phyloP scores from a whole-genome alignment of 139 green algal species.

The Limnomonas spitsbergensis region DNA sequence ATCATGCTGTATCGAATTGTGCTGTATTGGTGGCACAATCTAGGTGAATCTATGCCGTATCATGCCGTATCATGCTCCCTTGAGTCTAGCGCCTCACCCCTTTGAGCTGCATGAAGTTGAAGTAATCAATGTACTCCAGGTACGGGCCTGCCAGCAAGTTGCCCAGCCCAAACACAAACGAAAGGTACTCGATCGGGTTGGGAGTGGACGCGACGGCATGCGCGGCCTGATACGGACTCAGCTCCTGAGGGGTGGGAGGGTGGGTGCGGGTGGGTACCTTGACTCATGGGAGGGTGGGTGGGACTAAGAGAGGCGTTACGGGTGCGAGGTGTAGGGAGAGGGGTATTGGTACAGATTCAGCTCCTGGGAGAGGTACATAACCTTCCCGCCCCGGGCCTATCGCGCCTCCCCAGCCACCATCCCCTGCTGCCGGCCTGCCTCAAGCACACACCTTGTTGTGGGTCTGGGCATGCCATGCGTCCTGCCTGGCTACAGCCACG shows the following conservation, averaged over 20 bases:
- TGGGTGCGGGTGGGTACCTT: background rate
- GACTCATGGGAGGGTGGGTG: background rate
- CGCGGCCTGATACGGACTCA: slow-evolving; percentile 29
- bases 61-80: too few relatives aligned
- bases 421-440: too few relatives aligned
- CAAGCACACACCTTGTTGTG: background rate
- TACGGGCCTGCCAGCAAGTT: slow-evolving; percentile 81
- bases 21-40: too few relatives aligned
- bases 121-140: slow-evolving; percentile 76
- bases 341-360: too few relatives aligned
- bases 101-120: slow-evolving; percentile 62
- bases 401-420: too few relatives aligned
- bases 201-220: slow-evolving; percentile 34
- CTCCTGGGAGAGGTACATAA: too few relatives aligned
- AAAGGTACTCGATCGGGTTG: slow-evolving; percentile 60
- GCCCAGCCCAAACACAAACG: slow-evolving; percentile 74
- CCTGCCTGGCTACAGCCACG: slow-evolving; percentile 55
- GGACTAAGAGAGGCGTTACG: too few relatives aligned
- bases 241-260: slow-evolving; percentile 1
- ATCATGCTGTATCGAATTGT: too few relatives aligned
- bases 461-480: slow-evolving; percentile 19
- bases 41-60: too few relatives aligned
- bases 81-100: too few relatives aligned
- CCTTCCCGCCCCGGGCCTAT: too few relatives aligned
- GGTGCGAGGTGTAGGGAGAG: too few relatives aligned